Base-by-base conservation (phyloP, 164 flowering plant species). In the Amborella trichopoda region DNA sequence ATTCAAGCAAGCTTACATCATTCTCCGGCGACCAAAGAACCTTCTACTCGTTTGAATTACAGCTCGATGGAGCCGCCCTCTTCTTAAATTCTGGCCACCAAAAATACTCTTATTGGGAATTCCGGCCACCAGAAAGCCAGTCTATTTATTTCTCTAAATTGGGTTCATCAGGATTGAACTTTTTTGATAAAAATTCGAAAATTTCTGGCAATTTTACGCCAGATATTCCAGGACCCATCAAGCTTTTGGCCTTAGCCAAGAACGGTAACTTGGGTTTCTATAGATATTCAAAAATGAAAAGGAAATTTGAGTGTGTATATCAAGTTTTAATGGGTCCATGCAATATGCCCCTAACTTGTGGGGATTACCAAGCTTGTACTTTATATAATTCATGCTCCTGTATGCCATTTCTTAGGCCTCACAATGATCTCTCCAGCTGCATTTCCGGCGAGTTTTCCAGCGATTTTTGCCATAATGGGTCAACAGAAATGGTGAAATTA, bases 91-190 rank as follows among this genome's bases (percentile, higher is more conserved):
- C 66, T 9, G 76, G 68, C 39, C 53, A 42, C 23, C 44, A 11
- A 18, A 79, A 71, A 53, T 83, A 86, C 43, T 79, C 91, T 9
- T 90, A 90, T 63, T 86, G 97, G 95, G 84, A 90, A 64, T 77
- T 71, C 49, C 58, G 53, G 53, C 79, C 85, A 40, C 23, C 70
- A 23, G 39, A 38, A 16, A 33, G 44, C 57, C 53, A 16, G 8
- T 10, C n/a, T 10, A 74, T 90, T 53, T 47, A 74, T 0, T 86
- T 55, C 39, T 55, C 68, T 23, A 26, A 70, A 42, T 25, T 90
- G 58, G 67, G 73, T 23, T 51, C 80, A 8, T 52, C 42, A 14
- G 94, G 88, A 8, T 46, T 90, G 20, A 67, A 72, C 43, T 39
- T 90, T 1, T 81, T 71, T 59, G 64, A 72, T 23, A 63, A 64